Conservation (phyloP, 331 rosid genomes). For the Saraca asoca region DNA sequence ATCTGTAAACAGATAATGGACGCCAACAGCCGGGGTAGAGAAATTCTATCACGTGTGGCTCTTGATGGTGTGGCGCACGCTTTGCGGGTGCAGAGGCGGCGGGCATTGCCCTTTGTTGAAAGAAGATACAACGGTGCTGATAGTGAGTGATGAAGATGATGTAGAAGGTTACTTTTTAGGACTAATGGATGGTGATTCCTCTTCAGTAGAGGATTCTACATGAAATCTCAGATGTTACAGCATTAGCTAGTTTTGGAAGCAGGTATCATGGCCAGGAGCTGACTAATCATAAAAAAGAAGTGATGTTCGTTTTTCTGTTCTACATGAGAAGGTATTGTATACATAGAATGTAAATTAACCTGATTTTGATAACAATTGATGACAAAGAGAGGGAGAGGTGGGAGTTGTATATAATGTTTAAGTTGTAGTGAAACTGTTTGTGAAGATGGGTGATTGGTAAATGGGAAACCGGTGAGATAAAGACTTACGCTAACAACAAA, state of each 20-base stretch:
- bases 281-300: slow-evolving; percentile 5
- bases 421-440: no score
- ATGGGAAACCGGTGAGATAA: no score
- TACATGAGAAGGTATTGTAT: no score
- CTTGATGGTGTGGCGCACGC: slow-evolving; percentile 54
- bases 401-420: no score
- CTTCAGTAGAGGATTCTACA: slow-evolving; percentile 46
- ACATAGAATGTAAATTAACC: no score
- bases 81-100: slow-evolving; percentile 60
- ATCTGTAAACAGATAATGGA: slow-evolving; percentile 45
- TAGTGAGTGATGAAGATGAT: slow-evolving; percentile 49
- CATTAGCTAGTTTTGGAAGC: slow-evolving; percentile 40
- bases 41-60: slow-evolving; percentile 42
- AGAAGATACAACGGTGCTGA: slow-evolving; percentile 44
- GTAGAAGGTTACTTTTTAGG: slow-evolving; percentile 37
- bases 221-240: slow-evolving; percentile 43
- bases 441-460: no score
- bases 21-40: slow-evolving; percentile 53
- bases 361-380: no score
- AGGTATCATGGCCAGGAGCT: slow-evolving; percentile 16
- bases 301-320: no score
- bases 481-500: no score
- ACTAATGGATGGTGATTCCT: slow-evolving; percentile 37
- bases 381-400: no score
- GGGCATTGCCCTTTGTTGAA: slow-evolving; percentile 43